phyloP scores from a whole-genome alignment of 805 yeast species.

The Candida insectalens region DNA sequence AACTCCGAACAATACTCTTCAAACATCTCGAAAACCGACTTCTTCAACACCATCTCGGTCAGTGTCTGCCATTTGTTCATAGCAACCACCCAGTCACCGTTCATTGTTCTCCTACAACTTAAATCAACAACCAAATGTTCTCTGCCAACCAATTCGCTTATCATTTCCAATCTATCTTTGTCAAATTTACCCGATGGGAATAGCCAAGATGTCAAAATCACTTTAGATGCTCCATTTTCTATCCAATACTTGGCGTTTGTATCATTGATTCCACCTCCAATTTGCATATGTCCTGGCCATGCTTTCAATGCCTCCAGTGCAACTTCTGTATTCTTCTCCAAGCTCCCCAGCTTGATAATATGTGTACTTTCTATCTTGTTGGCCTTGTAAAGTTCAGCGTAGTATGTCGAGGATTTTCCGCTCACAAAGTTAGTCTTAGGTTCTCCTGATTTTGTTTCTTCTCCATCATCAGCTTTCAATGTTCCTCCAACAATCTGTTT shows the following conservation, averaged over 20 bases:
- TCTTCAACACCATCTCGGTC: conserved; percentile 51
- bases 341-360: conserved; percentile 82
- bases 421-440: conserved; percentile 74
- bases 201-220: conserved; percentile 87
- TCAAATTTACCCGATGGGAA: conserved; percentile 57
- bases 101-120: conserved; percentile 53
- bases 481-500: conserved; percentile 97
- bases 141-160: conserved; percentile 53
- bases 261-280: conserved; percentile 87
- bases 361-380: conserved; percentile 69
- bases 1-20: conserved; percentile 73
- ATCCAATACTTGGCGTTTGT: conserved; percentile 75
- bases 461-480: conserved; percentile 44
- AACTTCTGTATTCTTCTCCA: conserved; percentile 68
- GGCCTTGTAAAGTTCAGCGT: conserved; percentile 57
- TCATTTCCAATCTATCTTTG: conserved; percentile 37
- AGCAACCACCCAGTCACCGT: conserved; percentile 79
- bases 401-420: conserved; percentile 60
- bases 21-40: conserved; percentile 43
- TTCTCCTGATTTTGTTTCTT: conserved; percentile 24
- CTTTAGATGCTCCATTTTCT: conserved; percentile 69
- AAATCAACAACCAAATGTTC: conserved; percentile 74
- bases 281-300: conserved; percentile 70
- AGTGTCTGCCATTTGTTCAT: conserved; percentile 96
- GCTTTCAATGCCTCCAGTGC: conserved; percentile 65